A percentile compares a stretch with the other conserved stretches of the same genome.
Conservation (phyloP, 2,329 filamentous ascomycete species). For the Xylaria sp. region DNA sequence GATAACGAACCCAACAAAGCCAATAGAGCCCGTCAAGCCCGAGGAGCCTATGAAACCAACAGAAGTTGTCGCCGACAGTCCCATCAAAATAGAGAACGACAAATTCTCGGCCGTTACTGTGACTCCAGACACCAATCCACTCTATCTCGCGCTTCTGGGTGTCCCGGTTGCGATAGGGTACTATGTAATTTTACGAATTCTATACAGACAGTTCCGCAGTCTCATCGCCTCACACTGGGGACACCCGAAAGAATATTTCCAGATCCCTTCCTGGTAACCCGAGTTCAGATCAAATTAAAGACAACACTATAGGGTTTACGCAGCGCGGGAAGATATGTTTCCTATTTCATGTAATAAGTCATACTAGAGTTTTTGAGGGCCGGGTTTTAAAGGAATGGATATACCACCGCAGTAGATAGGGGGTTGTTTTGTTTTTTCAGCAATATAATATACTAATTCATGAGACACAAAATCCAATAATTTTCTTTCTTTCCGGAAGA, state of each 20-base stretch:
- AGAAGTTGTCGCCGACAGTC: background rate
- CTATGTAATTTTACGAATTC: conserved; percentile 17
- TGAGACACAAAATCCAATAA: no score
- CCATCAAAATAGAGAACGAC: background rate
- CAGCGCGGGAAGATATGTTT: background rate
- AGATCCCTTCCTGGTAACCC: background rate
- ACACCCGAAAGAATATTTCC: conserved; percentile 3
- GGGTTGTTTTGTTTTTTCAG: no score
- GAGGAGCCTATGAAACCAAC: background rate
- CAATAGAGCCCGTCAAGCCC: background rate
- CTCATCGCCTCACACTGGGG: conserved; percentile 16
- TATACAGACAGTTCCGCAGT: conserved; percentile 9
- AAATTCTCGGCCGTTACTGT: background rate
- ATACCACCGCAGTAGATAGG: no score
- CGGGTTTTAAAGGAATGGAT: no score
- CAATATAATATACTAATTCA: no score
- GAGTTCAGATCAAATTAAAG: no score
- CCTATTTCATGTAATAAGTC: background rate
- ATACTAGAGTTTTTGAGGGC: no score
- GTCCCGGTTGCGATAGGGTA: conserved; percentile 21
- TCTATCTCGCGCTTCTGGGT: conserved; percentile 11
- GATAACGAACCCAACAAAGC: background rate
- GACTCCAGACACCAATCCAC: conserved; percentile 7
- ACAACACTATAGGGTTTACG: no score
- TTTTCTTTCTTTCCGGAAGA: no score